phyloP scores from a whole-genome alignment of 257 asterid species.

The Ilex aquifolium region DNA sequence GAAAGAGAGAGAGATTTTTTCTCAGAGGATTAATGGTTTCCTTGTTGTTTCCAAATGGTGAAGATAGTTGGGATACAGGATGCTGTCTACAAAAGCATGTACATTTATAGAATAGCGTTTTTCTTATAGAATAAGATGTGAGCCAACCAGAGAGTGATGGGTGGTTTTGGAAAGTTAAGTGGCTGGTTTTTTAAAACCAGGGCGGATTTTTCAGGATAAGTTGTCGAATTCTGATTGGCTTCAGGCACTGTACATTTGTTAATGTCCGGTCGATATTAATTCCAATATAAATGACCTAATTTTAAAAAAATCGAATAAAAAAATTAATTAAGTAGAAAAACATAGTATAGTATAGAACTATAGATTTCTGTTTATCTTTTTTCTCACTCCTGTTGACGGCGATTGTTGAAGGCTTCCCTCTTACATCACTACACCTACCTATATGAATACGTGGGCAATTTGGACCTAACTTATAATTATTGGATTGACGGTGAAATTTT shows the following conservation, averaged over 20 bases:
- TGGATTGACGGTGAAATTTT: no score
- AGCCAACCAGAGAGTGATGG: neutral
- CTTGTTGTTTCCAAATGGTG: neutral
- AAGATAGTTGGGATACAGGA: neutral
- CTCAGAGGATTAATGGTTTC: constrained; percentile 2
- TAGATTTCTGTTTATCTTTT: no score
- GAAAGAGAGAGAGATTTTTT: no score
- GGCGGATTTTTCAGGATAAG: constrained; percentile 19
- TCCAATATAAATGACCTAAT: no score
- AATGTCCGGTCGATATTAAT: constrained; percentile 15
- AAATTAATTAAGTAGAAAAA: no score
- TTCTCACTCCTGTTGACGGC: no score
- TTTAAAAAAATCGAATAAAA: no score
- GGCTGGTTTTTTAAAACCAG: neutral
- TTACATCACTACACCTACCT: no score
- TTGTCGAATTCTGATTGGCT: constrained; percentile 28
- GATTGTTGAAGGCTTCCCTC: no score
- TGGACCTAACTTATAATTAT: no score
- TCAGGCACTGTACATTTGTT: neutral
- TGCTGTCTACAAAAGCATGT: constrained; percentile 2
- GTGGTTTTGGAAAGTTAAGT: constrained; percentile 2
- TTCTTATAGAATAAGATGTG: neutral
- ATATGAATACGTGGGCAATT: no score
- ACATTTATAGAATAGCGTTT: neutral
- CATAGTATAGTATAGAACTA: no score